A percentile compares a stretch with the other conserved stretches of the same genome.
phyloP scores from a whole-genome alignment of 139 green algal species.

The Nannochloris sp. region DNA sequence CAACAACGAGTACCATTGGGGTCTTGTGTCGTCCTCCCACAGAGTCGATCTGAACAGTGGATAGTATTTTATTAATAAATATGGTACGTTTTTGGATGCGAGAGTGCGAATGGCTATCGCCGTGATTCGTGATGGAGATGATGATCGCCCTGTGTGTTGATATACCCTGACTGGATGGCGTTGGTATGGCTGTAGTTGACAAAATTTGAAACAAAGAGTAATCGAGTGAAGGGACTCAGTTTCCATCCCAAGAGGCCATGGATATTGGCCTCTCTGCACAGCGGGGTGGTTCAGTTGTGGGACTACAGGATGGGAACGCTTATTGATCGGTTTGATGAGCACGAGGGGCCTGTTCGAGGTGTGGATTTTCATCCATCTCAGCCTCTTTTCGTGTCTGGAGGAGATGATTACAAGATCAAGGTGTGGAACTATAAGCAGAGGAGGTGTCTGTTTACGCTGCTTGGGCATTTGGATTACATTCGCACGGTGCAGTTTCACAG shows the following conservation, averaged over 20 bases:
- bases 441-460: slow-evolving; percentile 95
- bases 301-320: slow-evolving; percentile 99
- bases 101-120: too few relatives aligned
- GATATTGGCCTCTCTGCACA: slow-evolving; percentile 97
- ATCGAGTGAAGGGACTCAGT: slow-evolving; percentile 93
- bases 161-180: too few relatives aligned
- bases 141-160: too few relatives aligned
- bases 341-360: slow-evolving; percentile 95
- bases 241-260: slow-evolving; percentile 99
- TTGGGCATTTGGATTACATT: slow-evolving; percentile 99
- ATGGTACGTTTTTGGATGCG: too few relatives aligned
- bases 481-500: slow-evolving; percentile 91
- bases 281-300: slow-evolving; percentile 98
- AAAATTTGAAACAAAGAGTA: slow-evolving; percentile 95
- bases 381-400: slow-evolving; percentile 96
- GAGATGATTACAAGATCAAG: slow-evolving; percentile 99
- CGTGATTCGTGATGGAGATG: too few relatives aligned
- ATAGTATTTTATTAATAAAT: too few relatives aligned
- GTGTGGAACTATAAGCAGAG: slow-evolving; percentile 99
- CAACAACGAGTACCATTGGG: too few relatives aligned
- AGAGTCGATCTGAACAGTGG: too few relatives aligned
- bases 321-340: slow-evolving; percentile 99
- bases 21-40: too few relatives aligned
- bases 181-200: slow-evolving; percentile 41
- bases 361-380: slow-evolving; percentile 95